Base-by-base conservation (phyloP, 805 yeast species). In the Dipodascus geniculatus region DNA sequence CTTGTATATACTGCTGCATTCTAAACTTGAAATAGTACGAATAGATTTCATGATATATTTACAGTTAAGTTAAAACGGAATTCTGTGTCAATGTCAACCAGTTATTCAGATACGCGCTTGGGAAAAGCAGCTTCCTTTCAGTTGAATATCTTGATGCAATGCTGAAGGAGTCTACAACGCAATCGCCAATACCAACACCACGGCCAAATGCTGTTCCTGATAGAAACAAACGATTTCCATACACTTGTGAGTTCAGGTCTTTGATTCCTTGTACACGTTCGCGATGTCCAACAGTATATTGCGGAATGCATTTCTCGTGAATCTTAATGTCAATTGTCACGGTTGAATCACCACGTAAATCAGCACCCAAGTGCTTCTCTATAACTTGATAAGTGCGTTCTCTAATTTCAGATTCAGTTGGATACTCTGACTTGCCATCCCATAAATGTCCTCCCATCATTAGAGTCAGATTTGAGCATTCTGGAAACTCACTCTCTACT, bases 131-230 rank as follows among this genome's bases (percentile, higher is more conserved):
- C 58, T 59, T 57, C 22, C 69, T 58, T 55, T 65, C 65, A 20
- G 54, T 58, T 48, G 58, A 50, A 60, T 68, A 64, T 42, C 68
- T 56, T n/a, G 65, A 58, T 3, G 90, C 93, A 54, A 74, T 78
- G 50, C 74, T 76, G 53, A 85, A 74, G 2, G 84, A 78, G 61
- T 82, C 80, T 31, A 78, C 66, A 0, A 87, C 83, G 58, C 90
- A 84, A 68, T 90, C 96, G 1, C 96, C 96, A 1, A 90, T 90
- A 0, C 96, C 96, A 6, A 87, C 81, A 1, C 95, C 91, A 48
- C 76, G 79, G 6, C 88, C 85, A 58, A 85, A 80, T 1, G 81
- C 74, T 81, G 86, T 87, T 0, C 97, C 97, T 19, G 93, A 89
- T 1, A 85, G 62, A 0, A 80, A 75, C 14, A 83, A 61, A 44